Conservation (phyloP, 345 rosid genomes). For the Brassica cretica region DNA sequence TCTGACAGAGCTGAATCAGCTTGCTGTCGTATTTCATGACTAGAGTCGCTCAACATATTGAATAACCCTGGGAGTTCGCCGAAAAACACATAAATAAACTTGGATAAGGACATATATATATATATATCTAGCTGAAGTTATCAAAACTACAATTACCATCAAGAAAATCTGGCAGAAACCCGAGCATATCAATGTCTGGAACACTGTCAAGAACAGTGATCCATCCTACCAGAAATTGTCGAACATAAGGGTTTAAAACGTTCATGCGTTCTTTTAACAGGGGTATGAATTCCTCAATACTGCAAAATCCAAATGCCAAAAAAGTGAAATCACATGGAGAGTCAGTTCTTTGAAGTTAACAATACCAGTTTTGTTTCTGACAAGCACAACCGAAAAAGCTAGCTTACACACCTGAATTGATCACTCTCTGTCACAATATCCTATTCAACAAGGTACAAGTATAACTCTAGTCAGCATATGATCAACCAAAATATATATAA, state of each 20-base stretch:
- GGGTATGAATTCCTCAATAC: slow-evolving; percentile 99
- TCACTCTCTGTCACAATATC: slow-evolving; percentile 99
- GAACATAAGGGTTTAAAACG: slow-evolving; percentile 86
- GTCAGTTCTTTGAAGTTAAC: background rate
- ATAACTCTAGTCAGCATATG: slow-evolving; percentile 33
- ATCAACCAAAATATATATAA: background rate
- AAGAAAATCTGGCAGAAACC: slow-evolving; percentile 99
- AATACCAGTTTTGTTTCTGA: background rate
- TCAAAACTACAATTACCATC: slow-evolving; percentile 66
- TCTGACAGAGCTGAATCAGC: slow-evolving; percentile 99
- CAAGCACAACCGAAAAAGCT: slow-evolving; percentile 12
- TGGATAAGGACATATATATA: background rate
- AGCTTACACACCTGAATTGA: slow-evolving; percentile 80
- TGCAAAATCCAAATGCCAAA: slow-evolving; percentile 45
- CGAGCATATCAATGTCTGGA: slow-evolving; percentile 99
- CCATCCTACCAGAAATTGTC: slow-evolving; percentile 99
- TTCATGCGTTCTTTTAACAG: slow-evolving; percentile 96
- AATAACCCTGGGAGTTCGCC: slow-evolving; percentile 72
- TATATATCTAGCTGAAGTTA: slow-evolving; percentile 17
- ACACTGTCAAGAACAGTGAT: slow-evolving; percentile 99
- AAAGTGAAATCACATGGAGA: slow-evolving; percentile 9
- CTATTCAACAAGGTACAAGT: slow-evolving; percentile 56
- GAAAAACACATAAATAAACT: background rate
- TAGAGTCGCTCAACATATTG: slow-evolving; percentile 96
- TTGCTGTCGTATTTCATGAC: slow-evolving; percentile 98